Conservation (phyloP, 352 stramenopile species). For the Pythium chondricola region DNA sequence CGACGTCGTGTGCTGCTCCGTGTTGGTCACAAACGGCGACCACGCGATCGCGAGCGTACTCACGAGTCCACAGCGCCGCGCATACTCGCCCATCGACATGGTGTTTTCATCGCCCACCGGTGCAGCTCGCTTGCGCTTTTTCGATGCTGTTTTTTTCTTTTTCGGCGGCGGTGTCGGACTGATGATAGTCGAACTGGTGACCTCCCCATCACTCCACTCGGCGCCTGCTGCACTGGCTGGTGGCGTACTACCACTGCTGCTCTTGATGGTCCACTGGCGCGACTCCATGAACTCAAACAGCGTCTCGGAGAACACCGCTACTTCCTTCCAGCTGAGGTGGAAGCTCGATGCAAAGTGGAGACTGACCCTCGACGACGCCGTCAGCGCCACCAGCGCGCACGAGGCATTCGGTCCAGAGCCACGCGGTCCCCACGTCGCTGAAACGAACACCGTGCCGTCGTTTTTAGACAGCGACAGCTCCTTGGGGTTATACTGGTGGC, state of each 20-base stretch:
- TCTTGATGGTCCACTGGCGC: constrained; percentile 27
- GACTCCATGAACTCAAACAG: constrained; percentile 56
- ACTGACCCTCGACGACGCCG: constrained; percentile 45
- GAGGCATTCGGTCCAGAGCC: constrained; percentile 65
- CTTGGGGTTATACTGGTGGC: constrained; percentile 75
- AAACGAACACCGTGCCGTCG: constrained; percentile 47
- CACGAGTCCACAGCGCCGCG: constrained; percentile 47
- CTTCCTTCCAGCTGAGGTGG: constrained; percentile 71
- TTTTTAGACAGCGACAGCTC: constrained; percentile 80
- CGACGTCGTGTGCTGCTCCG: constrained; percentile 43
- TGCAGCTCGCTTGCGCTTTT: constrained; percentile 11
- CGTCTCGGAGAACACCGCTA: constrained; percentile 62
- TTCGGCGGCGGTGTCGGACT: not conserved
- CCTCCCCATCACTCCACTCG: not conserved
- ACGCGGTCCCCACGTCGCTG: constrained; percentile 61
- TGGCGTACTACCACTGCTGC: not conserved
- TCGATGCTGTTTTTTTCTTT: constrained; percentile 17
- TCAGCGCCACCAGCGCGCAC: constrained; percentile 63
- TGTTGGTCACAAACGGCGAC: constrained; percentile 52
- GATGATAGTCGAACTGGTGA: too few relatives aligned
- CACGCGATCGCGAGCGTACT: constrained; percentile 62
- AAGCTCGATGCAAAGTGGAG: constrained; percentile 77
- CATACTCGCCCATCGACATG: constrained; percentile 54
- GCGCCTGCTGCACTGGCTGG: not conserved
- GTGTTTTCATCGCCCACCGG: not conserved